Evolutionary conservation across 352 stramenopile genomes (phyloP), one percentile per base, ranked within the genome.

Genomic region (Phytophthora multivora): DNA sequence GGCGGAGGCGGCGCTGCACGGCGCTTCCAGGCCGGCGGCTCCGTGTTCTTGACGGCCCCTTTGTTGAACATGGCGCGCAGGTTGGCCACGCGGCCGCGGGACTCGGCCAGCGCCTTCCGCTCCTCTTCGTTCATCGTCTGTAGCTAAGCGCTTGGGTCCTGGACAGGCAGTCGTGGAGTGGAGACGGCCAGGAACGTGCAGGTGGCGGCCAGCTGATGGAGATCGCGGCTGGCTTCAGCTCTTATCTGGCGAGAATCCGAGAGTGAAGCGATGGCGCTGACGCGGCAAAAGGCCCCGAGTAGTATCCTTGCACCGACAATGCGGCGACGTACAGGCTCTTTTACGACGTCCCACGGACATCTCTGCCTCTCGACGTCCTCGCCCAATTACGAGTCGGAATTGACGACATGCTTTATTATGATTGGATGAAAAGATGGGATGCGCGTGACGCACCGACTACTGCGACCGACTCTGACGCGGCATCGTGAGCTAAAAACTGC

Each of bases 61-160:
- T 86, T 86, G 63, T 83, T 86, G 67, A 90, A 90, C 81, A 86
- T 90, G 42, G 67, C 76, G 46, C 81, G 81, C 41, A 90, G 54
- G 48, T 82, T 87, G 38, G 71, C 69, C 25, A 89, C 79, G 46
- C 81, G 77, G 40, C 79, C 81, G 48, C 72, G 68, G 30, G 75
- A 59, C 16, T 77, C 63, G 30, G 77, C 75, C 54, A 81, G 63
- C 57, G 80, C 70, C 51, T 85, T 78, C 19, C 79, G 69, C 45
- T 86, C 74, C 30, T 86, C 79, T 77, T 57, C 50, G 33, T 66
- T 66, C 59, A 66, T 66, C 16, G 39, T 5, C 13, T 36, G 4
- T 23, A 19, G 33, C 7, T 33, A 35, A 18, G 30, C 45, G 11
- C 25, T 48, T 59, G 33, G 18, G 41, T 36, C 16, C 16, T 55